phyloP scores from a whole-genome alignment of 306 rosid species.

The Cercis canadensis region DNA sequence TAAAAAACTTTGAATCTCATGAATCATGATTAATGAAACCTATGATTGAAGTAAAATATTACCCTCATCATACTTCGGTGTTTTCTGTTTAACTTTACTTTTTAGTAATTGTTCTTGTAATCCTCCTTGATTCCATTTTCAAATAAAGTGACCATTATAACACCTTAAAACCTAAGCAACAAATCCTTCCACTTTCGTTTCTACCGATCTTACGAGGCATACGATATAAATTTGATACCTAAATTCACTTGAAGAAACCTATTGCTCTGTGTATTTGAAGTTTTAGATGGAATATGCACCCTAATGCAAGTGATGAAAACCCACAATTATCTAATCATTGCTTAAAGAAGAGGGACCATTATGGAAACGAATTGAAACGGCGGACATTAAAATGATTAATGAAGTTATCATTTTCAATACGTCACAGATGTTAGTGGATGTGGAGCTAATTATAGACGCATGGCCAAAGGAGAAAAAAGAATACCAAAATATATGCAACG shows the following conservation, averaged over 20 bases:
- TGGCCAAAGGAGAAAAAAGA: conserved; percentile 19
- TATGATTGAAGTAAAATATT: conserved; percentile 2
- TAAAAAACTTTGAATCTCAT: no score
- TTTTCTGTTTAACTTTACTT: conserved; percentile 2
- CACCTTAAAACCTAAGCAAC: conserved; percentile 40
- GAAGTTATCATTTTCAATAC: conserved; percentile 33
- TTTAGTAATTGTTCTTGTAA: conserved; percentile 22
- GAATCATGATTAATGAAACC: conserved; percentile 19
- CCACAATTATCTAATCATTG: conserved; percentile 32
- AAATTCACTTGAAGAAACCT: no score
- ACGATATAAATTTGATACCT: no score
- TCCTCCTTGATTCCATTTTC: conserved; percentile 19
- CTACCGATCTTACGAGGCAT: no score
- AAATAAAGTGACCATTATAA: no score
- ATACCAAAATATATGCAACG: neutral
- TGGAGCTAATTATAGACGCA: conserved; percentile 36
- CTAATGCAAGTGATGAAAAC: conserved; percentile 12
- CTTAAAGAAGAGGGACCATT: conserved; percentile 38
- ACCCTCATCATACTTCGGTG: neutral
- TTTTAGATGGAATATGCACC: neutral
- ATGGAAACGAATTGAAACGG: conserved; percentile 26
- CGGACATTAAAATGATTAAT: conserved; percentile 32
- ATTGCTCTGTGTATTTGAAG: no score
- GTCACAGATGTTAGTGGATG: conserved; percentile 35
- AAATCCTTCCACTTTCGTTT: neutral